Evolutionary conservation across 1,284 basidiomycete genomes (phyloP).

Genomic region (Pseudozyma tsukubaensis): DNA sequence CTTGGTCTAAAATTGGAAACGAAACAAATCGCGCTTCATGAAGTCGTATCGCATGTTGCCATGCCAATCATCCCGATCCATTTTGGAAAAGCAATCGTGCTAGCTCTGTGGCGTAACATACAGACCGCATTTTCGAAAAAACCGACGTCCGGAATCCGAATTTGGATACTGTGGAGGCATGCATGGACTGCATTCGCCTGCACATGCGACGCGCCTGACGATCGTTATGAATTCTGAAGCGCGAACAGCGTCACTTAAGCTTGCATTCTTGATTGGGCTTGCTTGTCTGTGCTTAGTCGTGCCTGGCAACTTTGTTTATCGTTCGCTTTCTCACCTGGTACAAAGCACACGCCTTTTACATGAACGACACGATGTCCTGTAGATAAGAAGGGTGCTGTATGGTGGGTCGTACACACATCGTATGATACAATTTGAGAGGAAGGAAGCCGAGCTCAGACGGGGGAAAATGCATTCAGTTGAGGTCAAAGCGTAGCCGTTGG

Average conservation of each 20-base stretch:
- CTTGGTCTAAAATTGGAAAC: no score
- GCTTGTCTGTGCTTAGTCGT: no score
- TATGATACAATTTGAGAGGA: neutral
- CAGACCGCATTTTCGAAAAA: neutral
- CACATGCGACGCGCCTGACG: slow-evolving; percentile 35
- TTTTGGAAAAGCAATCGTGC: neutral
- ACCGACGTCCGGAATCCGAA: slow-evolving; percentile 4
- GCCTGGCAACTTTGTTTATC: no score
- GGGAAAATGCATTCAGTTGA: neutral
- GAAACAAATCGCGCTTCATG: no score
- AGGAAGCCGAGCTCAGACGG: neutral
- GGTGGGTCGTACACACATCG: no score
- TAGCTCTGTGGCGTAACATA: slow-evolving; percentile 8
- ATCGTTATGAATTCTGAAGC: slow-evolving; percentile 16
- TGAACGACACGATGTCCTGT: no score
- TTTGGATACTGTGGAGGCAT: slow-evolving; percentile 1
- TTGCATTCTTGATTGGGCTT: slow-evolving; percentile 12
- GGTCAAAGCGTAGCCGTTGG: neutral
- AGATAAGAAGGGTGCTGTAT: no score
- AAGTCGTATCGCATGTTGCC: no score
- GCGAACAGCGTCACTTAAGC: slow-evolving; percentile 23
- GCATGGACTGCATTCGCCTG: slow-evolving; percentile 24
- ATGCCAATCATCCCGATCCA: neutral
- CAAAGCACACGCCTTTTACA: no score
- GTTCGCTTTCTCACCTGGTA: no score